These are phyloP conservation scores for Creolimax fragrantissima DNA, from an alignment of 78 protist genomes.

Conservation along the genomic window DNA sequence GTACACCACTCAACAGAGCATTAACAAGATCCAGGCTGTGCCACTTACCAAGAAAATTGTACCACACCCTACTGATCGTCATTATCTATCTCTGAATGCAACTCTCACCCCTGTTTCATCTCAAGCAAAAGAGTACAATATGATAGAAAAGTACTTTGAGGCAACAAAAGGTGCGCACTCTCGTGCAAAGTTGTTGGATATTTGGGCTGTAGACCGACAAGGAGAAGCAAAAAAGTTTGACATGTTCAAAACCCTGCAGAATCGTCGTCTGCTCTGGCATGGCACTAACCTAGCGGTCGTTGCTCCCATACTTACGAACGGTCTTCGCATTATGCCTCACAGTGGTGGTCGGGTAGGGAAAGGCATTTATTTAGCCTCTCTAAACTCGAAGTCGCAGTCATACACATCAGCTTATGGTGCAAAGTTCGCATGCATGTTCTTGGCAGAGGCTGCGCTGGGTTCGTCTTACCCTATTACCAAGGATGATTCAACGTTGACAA, in stretches of 20 bases:
- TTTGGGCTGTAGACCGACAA: neutral
- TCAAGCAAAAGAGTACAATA: neutral
- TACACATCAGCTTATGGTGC: neutral
- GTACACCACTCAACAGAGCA: neutral
- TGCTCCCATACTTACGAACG: slow-evolving; percentile 27
- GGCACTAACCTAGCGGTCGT: slow-evolving; percentile 54
- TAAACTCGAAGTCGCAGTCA: slow-evolving; percentile 15
- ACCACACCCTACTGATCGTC: neutral
- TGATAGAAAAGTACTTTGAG: neutral
- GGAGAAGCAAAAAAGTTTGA: neutral
- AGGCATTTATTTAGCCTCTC: slow-evolving; percentile 28
- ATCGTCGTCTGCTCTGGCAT: slow-evolving; percentile 37
- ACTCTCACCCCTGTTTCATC: neutral
- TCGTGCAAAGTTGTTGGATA: neutral
- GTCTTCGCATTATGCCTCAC: slow-evolving; percentile 51
- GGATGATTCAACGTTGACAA: slow-evolving; percentile 28
- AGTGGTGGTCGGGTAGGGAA: slow-evolving; percentile 45
- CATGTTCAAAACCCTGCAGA: neutral
- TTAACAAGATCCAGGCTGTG: neutral
- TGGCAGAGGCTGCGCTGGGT: slow-evolving; percentile 42
- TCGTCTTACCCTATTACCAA: slow-evolving; percentile 1
- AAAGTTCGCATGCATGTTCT: slow-evolving; percentile 19
- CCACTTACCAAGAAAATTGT: neutral
- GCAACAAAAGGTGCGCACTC: neutral
- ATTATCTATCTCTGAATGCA: neutral